Evolutionary conservation across 768 basidiomycete genomes (phyloP), one percentile per base, ranked within the genome.

Genomic region (Tubosaeta sp.): DNA sequence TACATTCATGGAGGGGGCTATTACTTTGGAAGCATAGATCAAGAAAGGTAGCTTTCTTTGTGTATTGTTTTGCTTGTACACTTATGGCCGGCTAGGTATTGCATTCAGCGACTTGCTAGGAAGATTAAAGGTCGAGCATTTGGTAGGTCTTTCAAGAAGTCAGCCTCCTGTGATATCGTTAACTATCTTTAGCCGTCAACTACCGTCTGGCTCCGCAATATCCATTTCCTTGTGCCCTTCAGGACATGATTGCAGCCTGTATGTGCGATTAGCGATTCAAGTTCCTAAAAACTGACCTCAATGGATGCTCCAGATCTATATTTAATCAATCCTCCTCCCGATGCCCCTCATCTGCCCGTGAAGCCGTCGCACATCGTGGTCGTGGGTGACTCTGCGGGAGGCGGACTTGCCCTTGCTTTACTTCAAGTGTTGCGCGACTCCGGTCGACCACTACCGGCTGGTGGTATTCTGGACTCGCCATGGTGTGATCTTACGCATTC

Each of bases 401-500:
- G 94, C 8, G 93, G 92, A 0, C 73, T 97, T 12, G 79, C 82
- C 1, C 71, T 97, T 44, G 86, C 93, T 4, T 74, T 96, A 25
- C 76, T 99, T 4, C 90, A 94, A 68, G 76, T 88, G 10, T 80
- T 99, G 42, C 87, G 96, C 14, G 96, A 99, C 67, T 71, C 79
- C 1, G 84, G 81, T 3, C 73, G 94, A 21, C 93, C 93, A 6
- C 56, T 79, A 40, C 95, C 94, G 4, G 90, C 93, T 3, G 96
- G 93, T 7, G 93, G 84, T 1, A 76, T 95, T 16, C 72, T 97
- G 35, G 87, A 97, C 56, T 94, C 90, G 24, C 96, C 96, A 0
- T 97, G 95, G 90, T 88, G 80, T 57, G 87, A 88, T 68, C 70
- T 98, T n/a, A 94, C 91, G 0, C 96, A 98, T 67, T 94, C 90